Evolutionary conservation across 2,329 filamentous ascomycete genomes (phyloP).

Genomic region (Dactylellina haptotyla): DNA sequence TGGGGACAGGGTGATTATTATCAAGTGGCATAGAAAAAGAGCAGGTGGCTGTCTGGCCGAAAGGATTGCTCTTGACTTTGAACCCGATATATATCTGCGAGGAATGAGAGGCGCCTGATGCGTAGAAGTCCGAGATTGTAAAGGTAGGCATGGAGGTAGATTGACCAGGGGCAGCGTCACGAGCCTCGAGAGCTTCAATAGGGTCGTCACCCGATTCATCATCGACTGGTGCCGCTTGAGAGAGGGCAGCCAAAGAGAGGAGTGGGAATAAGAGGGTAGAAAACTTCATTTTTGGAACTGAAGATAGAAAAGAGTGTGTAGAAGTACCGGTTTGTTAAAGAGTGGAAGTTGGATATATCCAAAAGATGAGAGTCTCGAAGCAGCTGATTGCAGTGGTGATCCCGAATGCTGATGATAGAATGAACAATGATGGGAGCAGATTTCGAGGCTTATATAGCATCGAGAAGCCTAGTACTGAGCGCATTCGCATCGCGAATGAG

Average conservation of each 20-base stretch:
- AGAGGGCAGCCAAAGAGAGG: constrained; percentile 2
- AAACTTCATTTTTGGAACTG: constrained; percentile 31
- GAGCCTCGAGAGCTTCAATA: neutral
- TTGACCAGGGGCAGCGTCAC: neutral
- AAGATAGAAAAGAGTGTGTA: too few relatives aligned
- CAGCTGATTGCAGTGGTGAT: too few relatives aligned
- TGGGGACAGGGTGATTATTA: neutral
- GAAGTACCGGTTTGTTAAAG: too few relatives aligned
- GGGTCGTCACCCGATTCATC: neutral
- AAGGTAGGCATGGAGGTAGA: neutral
- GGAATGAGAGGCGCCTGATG: constrained; percentile 2
- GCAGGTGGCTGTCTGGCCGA: neutral
- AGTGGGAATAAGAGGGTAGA: constrained; percentile 14
- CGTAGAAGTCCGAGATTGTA: constrained; percentile 21
- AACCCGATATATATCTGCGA: neutral
- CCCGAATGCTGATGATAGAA: too few relatives aligned
- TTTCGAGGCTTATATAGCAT: too few relatives aligned
- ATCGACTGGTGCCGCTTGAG: constrained; percentile 19
- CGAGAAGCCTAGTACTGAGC: too few relatives aligned
- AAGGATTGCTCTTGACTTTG: neutral
- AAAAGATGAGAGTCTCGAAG: too few relatives aligned
- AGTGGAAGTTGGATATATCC: too few relatives aligned
- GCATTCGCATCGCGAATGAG: too few relatives aligned
- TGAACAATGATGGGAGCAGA: too few relatives aligned
- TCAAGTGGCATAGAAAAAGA: too few relatives aligned